Conservation (phyloP, 225 moss, liverwort and hornwort species). For the Takakia lepidozioides region DNA sequence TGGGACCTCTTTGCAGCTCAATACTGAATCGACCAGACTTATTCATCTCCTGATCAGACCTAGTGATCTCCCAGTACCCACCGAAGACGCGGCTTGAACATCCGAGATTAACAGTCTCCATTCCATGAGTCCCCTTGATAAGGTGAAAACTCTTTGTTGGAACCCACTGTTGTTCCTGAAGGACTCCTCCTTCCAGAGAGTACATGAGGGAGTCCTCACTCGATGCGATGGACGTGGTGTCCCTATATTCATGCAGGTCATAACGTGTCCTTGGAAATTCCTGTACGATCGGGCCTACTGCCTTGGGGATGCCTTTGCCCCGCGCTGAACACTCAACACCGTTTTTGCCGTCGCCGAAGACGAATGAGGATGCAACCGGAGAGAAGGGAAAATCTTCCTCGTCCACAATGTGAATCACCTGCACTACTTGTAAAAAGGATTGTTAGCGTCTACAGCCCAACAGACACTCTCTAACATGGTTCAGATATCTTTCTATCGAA, state of each 20-base stretch:
- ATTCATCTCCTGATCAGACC: slow-evolving; percentile 42
- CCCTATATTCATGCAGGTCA: slow-evolving; percentile 31
- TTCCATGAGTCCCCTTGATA: slow-evolving; percentile 28
- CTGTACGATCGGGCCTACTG: slow-evolving; percentile 52
- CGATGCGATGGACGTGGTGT: slow-evolving; percentile 27
- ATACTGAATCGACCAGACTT: slow-evolving; percentile 54
- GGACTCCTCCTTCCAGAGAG: slow-evolving; percentile 29
- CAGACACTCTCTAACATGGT: too few relatives aligned
- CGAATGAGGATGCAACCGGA: slow-evolving; percentile 53
- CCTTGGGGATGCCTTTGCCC: slow-evolving; percentile 46
- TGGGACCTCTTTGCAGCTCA: slow-evolving; percentile 42
- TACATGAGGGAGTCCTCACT: slow-evolving; percentile 44
- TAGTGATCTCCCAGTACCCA: slow-evolving; percentile 45
- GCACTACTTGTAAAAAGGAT: too few relatives aligned
- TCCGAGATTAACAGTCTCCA: slow-evolving; percentile 39
- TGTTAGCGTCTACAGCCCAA: too few relatives aligned
- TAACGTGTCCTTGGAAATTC: slow-evolving; percentile 32
- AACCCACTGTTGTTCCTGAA: slow-evolving; percentile 39
- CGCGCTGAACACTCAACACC: slow-evolving; percentile 46
- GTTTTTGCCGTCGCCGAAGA: slow-evolving; percentile 45
- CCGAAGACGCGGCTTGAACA: slow-evolving; percentile 24
- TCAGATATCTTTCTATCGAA: too few relatives aligned
- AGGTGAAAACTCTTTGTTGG: slow-evolving; percentile 45
- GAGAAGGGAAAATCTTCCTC: slow-evolving; percentile 63
- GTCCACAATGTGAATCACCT: slow-evolving; percentile 44